Conservation (phyloP, 176 grass and related monocot species). For the Carex cristatella region DNA sequence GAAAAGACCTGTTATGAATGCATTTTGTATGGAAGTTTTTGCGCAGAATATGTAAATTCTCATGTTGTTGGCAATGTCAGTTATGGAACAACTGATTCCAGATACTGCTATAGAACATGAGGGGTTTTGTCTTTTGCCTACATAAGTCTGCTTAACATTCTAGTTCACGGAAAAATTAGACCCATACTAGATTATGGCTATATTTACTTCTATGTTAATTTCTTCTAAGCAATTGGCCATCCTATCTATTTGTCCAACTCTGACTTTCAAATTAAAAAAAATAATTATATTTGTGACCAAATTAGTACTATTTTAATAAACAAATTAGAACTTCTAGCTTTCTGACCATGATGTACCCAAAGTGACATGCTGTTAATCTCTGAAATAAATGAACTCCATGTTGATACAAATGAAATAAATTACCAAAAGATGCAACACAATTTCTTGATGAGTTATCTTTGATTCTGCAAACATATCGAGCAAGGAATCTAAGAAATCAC, state of each 20-base stretch:
- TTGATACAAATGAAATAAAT: not conserved
- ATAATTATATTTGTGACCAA: no score
- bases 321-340: not conserved
- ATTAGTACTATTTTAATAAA: no score
- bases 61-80: not conserved
- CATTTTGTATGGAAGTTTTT: not conserved
- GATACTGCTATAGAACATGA: no score
- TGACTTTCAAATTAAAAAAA: no score
- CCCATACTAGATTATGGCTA: no score
- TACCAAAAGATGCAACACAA: slow-evolving; percentile 13
- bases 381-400: not conserved
- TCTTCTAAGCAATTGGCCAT: no score
- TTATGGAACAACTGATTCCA: not conserved
- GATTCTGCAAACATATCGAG: slow-evolving; percentile 6
- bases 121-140: no score
- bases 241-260: no score
- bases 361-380: not conserved
- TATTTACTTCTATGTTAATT: no score
- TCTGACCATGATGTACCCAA: not conserved
- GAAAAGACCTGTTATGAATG: not conserved
- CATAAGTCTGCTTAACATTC: no score
- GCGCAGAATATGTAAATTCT: not conserved
- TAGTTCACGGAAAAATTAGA: no score
- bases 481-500: slow-evolving; percentile 34
- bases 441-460: not conserved